Base-by-base conservation (phyloP, 1,139 yeast genomes). In the Suhomyces guaymorum region DNA sequence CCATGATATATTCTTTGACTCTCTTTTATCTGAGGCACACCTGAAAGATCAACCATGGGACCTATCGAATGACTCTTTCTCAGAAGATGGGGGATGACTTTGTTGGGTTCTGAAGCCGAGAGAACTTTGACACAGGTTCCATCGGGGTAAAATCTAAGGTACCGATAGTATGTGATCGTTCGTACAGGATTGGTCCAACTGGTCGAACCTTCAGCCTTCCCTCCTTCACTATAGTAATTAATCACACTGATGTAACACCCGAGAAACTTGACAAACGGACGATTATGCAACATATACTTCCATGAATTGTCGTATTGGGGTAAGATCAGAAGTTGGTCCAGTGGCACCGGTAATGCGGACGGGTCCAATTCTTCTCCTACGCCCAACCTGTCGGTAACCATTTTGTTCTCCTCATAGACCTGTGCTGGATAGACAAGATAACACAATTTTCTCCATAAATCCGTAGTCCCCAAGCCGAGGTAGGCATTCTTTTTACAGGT, bases 201-300 rank as follows among this genome's bases (percentile, higher is more conserved):
- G 25, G 70, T 73, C 4, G 84, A 75, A 33, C 80, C 75, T 48
- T 78, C 86, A 7, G 73, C 74, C 35, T 78, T 71, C 1, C 84
- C 79, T 32, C 97, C 95, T 52, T 86, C 86, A 40, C 95, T 74
- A 47, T 85, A 75, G 57, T 88, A 90, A 44, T 86, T 84, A 35
- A 92, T 84, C 9, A 84, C 86, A 49, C 95, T 81, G 19, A 92
- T 85, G 53, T 90, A 92, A 24, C 89, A 74, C 1, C 98, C 98
- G 33, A 78, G 67, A 55, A 78, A 87, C 51, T 90, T 82, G 15
- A 90, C 51, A 48, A 82, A 82, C 0, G 97, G 96, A 20, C 74
- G 46, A 15, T 54, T 43, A 7, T 47, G 43, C 16, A 65, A 51
- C 88, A 82, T 81, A 13, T 54, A 43, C 34, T 65, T 66, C 80